phyloP scores from a whole-genome alignment of 805 yeast species.

The Kregervanrija pseudodelftensis region DNA sequence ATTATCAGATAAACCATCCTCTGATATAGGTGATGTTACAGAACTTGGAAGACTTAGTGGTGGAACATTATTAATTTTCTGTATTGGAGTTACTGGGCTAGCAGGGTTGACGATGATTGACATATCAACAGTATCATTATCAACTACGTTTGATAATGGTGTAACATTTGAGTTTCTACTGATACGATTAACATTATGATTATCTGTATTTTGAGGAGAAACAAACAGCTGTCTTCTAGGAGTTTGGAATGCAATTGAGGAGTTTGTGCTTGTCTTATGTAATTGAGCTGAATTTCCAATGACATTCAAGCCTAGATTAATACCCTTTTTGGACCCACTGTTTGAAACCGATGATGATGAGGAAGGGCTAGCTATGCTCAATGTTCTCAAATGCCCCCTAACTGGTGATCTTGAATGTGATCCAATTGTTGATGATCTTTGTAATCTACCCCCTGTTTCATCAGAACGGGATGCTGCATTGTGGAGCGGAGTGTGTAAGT shows the following conservation, averaged over 20 bases:
- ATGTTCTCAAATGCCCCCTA: slow-evolving; percentile 15
- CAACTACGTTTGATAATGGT: too few species aligned
- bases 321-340: slow-evolving; percentile 19
- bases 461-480: too few species aligned
- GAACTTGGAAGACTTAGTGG: slow-evolving; percentile 1
- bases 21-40: slow-evolving; percentile 14
- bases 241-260: slow-evolving; percentile 1
- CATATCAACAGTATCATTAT: too few species aligned
- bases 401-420: slow-evolving; percentile 10
- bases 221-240: slow-evolving; percentile 5
- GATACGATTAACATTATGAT: too few species aligned
- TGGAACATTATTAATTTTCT: too few species aligned
- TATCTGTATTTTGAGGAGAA: too few species aligned
- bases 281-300: slow-evolving; percentile 11
- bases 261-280: too few species aligned
- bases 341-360: slow-evolving; percentile 9
- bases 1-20: slow-evolving; percentile 39
- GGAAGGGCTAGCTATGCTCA: slow-evolving; percentile 16
- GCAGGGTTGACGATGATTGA: too few species aligned
- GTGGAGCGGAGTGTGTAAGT: too few species aligned
- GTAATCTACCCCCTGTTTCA: slow-evolving; percentile 2
- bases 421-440: slow-evolving; percentile 12
- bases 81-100: too few species aligned
- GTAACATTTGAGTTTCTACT: too few species aligned
- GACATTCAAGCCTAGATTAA: slow-evolving; percentile 26